Evolutionary conservation across 2,329 filamentous ascomycete species (phyloP), one percentile per base, ranked within the genome.

Genomic region (Colletotrichum chrysophilum): DNA sequence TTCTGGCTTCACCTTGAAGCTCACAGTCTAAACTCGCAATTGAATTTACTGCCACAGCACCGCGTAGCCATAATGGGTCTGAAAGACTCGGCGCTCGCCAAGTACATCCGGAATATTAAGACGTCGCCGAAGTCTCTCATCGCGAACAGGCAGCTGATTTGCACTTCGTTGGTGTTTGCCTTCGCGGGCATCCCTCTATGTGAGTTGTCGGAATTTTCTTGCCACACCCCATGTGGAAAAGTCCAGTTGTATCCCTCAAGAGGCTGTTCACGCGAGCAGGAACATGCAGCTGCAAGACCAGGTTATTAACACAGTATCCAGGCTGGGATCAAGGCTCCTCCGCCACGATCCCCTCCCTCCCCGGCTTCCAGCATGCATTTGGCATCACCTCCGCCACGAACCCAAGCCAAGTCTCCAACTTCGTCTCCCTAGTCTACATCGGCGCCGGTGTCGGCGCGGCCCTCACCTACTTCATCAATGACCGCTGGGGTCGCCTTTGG

Each of bases 391-490:
- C 78, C 7, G 78, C 64, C 48, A 61, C 77, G 4, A 70, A 79
- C 43, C 58, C 78, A 4, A n/a, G 24, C 10, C 58, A 71, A 12
- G 62, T 79, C 24, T 82, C 82, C 13, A 83, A 84, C 66, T 85
- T 84, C 71, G 80, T 87, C 52, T 85, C 85, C 10, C 75, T 86
- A n/a, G 80, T 81, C 18, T 78, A 85, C 70, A 77, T 86, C 14
- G 76, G 77, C 6, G 65, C 38, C 16, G 69, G 58, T 26, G 36
- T 77, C 16, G 70, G 76, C 34, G 56, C 83, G 3, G 79, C 68
- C 16, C 68, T 83, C 2, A 83, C 83, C 5, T 86, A 84, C 78
- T 84, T 86, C 77, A 71, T 86, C 86, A 88, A 85, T 76, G 79
- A 87, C 72, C 79, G 81, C 8, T 79, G 86, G 21, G 85, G 85